phyloP scores from a whole-genome alignment of 225 moss, liverwort and hornwort species.

The Antitrichia curtipendula region DNA sequence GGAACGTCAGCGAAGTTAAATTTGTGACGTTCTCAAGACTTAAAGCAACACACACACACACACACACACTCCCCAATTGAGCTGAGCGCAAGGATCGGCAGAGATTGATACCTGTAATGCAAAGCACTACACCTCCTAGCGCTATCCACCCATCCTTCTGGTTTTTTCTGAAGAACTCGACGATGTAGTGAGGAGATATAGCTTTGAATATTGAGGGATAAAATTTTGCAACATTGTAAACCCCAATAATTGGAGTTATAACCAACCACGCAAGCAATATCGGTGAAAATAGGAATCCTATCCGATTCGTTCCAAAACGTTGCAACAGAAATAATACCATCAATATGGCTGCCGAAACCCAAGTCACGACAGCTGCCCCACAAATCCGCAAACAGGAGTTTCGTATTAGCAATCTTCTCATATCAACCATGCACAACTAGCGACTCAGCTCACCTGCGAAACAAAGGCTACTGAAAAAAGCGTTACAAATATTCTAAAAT shows the following conservation, averaged over 20 bases:
- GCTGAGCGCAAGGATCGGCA: not conserved
- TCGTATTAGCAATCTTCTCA: not conserved
- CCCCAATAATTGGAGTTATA: slow-evolving; percentile 35
- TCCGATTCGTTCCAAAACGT: slow-evolving; percentile 53
- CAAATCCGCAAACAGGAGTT: not conserved
- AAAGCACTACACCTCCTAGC: slow-evolving; percentile 71
- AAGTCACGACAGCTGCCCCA: slow-evolving; percentile 55
- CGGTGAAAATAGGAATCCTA: slow-evolving; percentile 65
- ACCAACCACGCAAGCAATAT: slow-evolving; percentile 58
- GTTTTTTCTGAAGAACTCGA: slow-evolving; percentile 46
- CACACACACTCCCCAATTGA: not conserved
- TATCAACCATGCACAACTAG: not conserved
- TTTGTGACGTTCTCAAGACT: not conserved
- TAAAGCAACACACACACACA: not conserved
- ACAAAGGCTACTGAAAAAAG: not conserved
- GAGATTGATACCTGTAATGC: slow-evolving; percentile 58
- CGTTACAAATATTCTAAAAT: not conserved
- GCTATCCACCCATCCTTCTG: slow-evolving; percentile 59
- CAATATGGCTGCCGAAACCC: slow-evolving; percentile 51
- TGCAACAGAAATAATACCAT: slow-evolving; percentile 50
- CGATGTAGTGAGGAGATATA: slow-evolving; percentile 54
- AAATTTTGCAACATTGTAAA: slow-evolving; percentile 47
- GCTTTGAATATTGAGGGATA: slow-evolving; percentile 58
- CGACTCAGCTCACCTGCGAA: not conserved
- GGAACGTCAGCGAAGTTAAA: not conserved